Evolutionary conservation across 768 basidiomycete genomes (phyloP), one percentile per base, ranked within the genome.

Genomic region (Pholiota conissans): DNA sequence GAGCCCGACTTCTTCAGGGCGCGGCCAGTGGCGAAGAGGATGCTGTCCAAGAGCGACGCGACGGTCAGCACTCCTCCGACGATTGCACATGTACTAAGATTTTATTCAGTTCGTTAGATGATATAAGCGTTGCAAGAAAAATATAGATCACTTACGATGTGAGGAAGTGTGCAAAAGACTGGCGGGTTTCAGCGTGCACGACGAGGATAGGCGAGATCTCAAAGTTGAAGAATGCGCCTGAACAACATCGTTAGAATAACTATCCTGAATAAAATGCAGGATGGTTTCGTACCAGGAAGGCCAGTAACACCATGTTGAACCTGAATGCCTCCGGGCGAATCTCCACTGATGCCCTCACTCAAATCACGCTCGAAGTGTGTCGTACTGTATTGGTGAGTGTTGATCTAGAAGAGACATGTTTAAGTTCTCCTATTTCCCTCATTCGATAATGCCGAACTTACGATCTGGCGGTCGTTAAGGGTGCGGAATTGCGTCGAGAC

Each of bases 181-280:
- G 95, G 55, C 94, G 83, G 30, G 84, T 88, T 69, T 98, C 96
- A 10, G 84, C 82, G 70, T 98, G 95, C 22, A 95, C 88, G 50
- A 99, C 90, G 49, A 92, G 88, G 67, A 99, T 95, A 11, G 95
- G 96, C 16, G 95, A 97, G 68, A 98, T 97, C 70, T 98, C 95
- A 71, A 91, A 97, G 77, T 94, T 97, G 80, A 91, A 87, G 79
- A 90, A 91, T 14, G 86, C 87, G 49, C 92, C 90, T 77, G 52
- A n/a, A 46, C n/a, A 47, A 11, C 10, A 22, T 20, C 34, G 30
- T 7, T 7, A 32, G n/a, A 30, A 29, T 56, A 28, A 39, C n/a
- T n/a, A n/a, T n/a, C n/a, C n/a, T n/a, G 47, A n/a, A 27, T 20
- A 14, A 29, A 18, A 5, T 32, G 46, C 47, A 30, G 45, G 10